Base-by-base conservation (phyloP, 2,329 filamentous ascomycete species). In the Clarireedia homoeocarpa region DNA sequence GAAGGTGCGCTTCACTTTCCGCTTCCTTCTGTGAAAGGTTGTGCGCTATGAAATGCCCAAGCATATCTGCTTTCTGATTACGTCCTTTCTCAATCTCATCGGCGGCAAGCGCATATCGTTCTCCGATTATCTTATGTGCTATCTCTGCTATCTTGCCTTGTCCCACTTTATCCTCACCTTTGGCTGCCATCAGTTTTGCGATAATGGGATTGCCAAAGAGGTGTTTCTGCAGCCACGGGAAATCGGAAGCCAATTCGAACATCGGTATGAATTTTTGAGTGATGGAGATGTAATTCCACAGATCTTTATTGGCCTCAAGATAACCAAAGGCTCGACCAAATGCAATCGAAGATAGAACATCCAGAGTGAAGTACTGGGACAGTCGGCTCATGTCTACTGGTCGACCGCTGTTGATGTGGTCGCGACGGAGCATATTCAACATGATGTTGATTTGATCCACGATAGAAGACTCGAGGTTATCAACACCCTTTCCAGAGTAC, bases 401-500 rank as follows among this genome's bases (percentile, higher is more conserved):
- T 0, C 63, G 61, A 5, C 70, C 66, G 1, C 63, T 73, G 5
- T 73, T 74, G 14, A 75, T 45, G 26, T 68, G 74, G n/a, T 55
- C 53, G 4, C 45, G 26, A 14, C 50, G 45, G 26, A 58, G 46
- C 26, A 58, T 38, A 20, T 34, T 23, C 2, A 58, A 24, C 4
- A 53, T 40, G 3, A 20, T 47, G 10, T 23, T 26, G 15, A 59
- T 51, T 42, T 56, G 50, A 15, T 64, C 61, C 57, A 82, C 77
- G 40, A 82, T 74, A 38, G 73, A 72, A 14, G 67, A 61, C 58
- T 82, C 78, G 1, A 81, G 65, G 5, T 68, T 66, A 4, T 74
- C 71, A n/a, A 79, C 77, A 45, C 80, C 79, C 59, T 77, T 77
- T n/a, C 58, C 58, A 9, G 79, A 80, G 58, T 80, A 81, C 76